Evolutionary conservation across 768 basidiomycete species (phyloP), one percentile per base, ranked within the genome.

Genomic region (Porphyrellus cyaneotinctus): DNA sequence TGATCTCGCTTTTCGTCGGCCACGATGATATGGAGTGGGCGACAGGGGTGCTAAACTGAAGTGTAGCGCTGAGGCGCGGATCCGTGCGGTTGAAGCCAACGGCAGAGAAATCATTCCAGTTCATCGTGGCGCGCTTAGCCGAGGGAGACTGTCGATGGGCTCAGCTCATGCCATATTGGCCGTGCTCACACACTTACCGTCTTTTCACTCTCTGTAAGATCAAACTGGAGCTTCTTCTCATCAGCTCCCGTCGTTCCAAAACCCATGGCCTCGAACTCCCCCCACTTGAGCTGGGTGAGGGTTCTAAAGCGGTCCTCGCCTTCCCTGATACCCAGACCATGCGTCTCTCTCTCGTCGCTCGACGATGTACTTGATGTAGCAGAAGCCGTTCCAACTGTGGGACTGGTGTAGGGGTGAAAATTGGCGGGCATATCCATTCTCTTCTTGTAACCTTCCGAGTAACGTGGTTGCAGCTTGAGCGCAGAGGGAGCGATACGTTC

Each of bases 271-370:
- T 95, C 91, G 63, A 97, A 97, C 65, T 89, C 85, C 8, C 91
- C 91, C 94, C 94, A 97, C 63, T 85, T 88, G 56, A 94, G 72
- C 52, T 95, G 91, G 0, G 91, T 88, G 58, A 95, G 65, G 54
- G 82, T 91, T 49, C 84, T 78, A 71, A 90, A 95, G 12, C 84
- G 77, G 51, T 87, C 87, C 55, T 86, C 86, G 13, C 78, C 77
- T 36, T 75, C 71, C 37, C 76, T 73, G 11, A 52, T 63, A 9
- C 72, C 74, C 49, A 59, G 60, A 26, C 63, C 72, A 13, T 44
- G 58, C 0, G 72, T 65, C 8, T 72, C 63, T 17, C 58, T 62
- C 41, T 69, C 67, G 18, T 70, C 70, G 32, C 63, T 61, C 6
- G 71, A 57, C 1, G 64, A 64, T 10, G 76, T 71, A 38, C 76